phyloP scores from a whole-genome alignment of 768 basidiomycete species.

The Obba rivulosa region DNA sequence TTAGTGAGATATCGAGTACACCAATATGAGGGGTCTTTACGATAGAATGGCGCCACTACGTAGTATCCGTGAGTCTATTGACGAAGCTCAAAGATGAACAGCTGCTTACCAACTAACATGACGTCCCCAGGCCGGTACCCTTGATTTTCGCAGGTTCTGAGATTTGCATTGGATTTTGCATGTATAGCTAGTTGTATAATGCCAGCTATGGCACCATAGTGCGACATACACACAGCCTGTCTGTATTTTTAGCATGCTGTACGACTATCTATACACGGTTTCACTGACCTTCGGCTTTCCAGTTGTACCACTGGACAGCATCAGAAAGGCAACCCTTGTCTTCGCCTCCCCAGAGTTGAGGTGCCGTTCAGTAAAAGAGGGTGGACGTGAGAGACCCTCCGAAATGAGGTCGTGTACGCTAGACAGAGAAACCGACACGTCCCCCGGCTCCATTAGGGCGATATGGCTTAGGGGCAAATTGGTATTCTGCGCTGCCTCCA shows the following conservation, averaged over 20 bases:
- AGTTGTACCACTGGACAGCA: slow-evolving; percentile 74
- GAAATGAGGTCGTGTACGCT: slow-evolving; percentile 46
- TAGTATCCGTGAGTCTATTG: not conserved
- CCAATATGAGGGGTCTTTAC: slow-evolving; percentile 13
- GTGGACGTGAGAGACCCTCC: slow-evolving; percentile 35
- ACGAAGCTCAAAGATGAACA: slow-evolving; percentile 14
- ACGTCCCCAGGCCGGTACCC: slow-evolving; percentile 39
- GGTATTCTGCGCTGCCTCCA: slow-evolving; percentile 17
- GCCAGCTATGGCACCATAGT: slow-evolving; percentile 29
- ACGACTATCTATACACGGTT: not conserved
- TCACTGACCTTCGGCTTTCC: slow-evolving; percentile 52
- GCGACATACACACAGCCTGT: slow-evolving; percentile 36
- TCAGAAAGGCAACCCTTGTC: slow-evolving; percentile 62
- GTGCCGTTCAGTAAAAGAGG: slow-evolving; percentile 41
- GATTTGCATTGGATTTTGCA: slow-evolving; percentile 14
- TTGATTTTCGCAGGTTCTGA: slow-evolving; percentile 11
- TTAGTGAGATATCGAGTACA: not conserved
- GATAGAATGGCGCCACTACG: slow-evolving; percentile 23
- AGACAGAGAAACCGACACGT: not conserved
- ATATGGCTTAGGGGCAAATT: slow-evolving; percentile 19
- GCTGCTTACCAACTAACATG: slow-evolving; percentile 53
- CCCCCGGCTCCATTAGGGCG: slow-evolving; percentile 15
- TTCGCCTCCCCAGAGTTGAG: slow-evolving; percentile 53
- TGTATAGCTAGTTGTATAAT: slow-evolving; percentile 15
- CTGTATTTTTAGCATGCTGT: not conserved